A percentile compares a stretch with the other conserved stretches of the same genome.
phyloP scores from a whole-genome alignment of 495 filamentous ascomycete species.

The Tuber brumale region DNA sequence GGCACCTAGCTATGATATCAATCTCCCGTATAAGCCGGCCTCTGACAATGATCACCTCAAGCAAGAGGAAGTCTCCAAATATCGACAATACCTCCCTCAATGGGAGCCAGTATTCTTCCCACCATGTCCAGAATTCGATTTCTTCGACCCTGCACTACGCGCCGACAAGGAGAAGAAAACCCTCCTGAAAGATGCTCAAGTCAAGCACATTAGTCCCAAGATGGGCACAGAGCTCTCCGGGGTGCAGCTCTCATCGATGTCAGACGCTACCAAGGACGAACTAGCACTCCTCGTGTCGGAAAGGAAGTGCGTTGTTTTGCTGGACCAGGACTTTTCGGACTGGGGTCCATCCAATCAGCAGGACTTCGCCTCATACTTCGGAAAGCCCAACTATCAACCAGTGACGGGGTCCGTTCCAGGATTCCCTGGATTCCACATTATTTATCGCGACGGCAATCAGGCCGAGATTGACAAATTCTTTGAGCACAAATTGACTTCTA shows the following conservation, averaged over 20 bases:
- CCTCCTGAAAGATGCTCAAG: conserved; percentile 37
- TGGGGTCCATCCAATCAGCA: conserved; percentile 48
- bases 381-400: conserved; percentile 57
- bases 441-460: conserved; percentile 55
- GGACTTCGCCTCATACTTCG: conserved; percentile 54
- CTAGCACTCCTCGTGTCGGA: conserved; percentile 46
- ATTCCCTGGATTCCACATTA: conserved; percentile 56
- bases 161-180: conserved; percentile 43
- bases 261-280: conserved; percentile 44
- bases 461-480: conserved; percentile 54
- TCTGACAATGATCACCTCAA: conserved; percentile 45
- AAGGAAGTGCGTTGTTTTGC: conserved; percentile 46
- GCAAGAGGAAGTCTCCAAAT: conserved; percentile 41
- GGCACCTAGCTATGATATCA: conserved; percentile 54
- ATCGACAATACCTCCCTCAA: conserved; percentile 43
- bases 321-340: conserved; percentile 45
- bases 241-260: conserved; percentile 47
- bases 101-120: conserved; percentile 42
- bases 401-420: conserved; percentile 51
- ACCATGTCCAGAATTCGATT: conserved; percentile 42
- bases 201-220: conserved; percentile 49
- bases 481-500: conserved; percentile 52
- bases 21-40: conserved; percentile 50
- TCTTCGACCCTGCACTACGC: conserved; percentile 43
- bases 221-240: conserved; percentile 48